Base-by-base conservation (phyloP, 371 early-diverging fungal species). In the Funneliformis caledonium region DNA sequence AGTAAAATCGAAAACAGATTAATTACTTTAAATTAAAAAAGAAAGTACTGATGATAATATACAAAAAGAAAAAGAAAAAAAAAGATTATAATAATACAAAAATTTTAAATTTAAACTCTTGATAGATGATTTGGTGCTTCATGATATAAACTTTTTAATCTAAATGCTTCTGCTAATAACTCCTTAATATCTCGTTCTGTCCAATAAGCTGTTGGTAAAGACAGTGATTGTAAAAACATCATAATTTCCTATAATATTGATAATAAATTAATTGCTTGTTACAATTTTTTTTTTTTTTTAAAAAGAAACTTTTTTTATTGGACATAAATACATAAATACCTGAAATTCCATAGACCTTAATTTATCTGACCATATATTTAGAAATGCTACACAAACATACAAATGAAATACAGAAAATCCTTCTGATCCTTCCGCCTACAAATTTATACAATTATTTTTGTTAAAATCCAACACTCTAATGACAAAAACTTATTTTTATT, bases 351-450 rank as follows among this genome's bases (percentile, higher is more conserved):
- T 88, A 76, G 90, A 89, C 76, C 87, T 88, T 79, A 99, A 85
- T 81, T 95, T 88, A 43, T 92, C 90, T n/a, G 94, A 93, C 95
- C 96, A 98, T 83, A 94, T 96, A 47, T 94, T 94, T 83, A 99
- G 85, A 82, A 99, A 96, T 10, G 99, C 96, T 1, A 98, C 99
- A 83, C 98, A 98, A 4, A 99, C 97, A 86, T 98, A 99, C 2
- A 97, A 88, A 84, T 98, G 97, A 86, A 99, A 99, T 72, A 94
- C 96, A 2, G 96, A 95, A 83, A 98, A 98, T 5, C 95, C 96
- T 83, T 95, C 94, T 22, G 93, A 88, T 6, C 94, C 95, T 85
- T 97, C 97, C 6, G 96, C 93, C 92, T 93, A 79, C 14, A 68
- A 31, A 50, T 48, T 43, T 45, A 12, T 76, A 45, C 31, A 61